Base-by-base conservation (phyloP, 2,329 filamentous ascomycete species). In the Alternaria hordeiaustralica region DNA sequence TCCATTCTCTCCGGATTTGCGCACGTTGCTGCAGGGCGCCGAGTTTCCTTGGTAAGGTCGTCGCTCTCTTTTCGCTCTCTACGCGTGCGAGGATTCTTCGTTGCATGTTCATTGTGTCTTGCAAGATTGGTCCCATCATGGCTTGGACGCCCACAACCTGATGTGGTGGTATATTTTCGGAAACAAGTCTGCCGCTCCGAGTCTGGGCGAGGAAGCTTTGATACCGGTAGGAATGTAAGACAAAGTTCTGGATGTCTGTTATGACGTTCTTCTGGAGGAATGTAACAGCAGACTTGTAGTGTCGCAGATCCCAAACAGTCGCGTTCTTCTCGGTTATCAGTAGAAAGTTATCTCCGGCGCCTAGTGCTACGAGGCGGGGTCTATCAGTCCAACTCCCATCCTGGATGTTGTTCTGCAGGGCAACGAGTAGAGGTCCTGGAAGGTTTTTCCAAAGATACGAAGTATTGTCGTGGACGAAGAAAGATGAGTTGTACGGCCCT, bases 391-490 rank as follows among this genome's bases (percentile, higher is more conserved):
- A 80, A 20, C 55, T 64, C 1, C 75, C 76, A 33, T 73, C 65
- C 23, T 69, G 67, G 58, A 79, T 77, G 20, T 74, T 71, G 1
- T 64, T 57, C 47, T 78, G 68, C 4, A 79, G 51, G 0, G 74
- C 72, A 2, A 59, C 28, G 9, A 77, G 66, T 0, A 80, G 66
- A 2, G 18, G 33, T 0, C 63, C 44, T 2, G 78, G 78, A 1
- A 80, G 67, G 25, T 74, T 77, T 66, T 76, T 73, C 78, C 78
- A 80, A 4, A 75, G 61, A 26, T 74, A 79, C 0, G 72, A 63
- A 4, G 66, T 53, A 3, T 58, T 62, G 59, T 79, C 78, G 55
- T 76, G 69, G 21, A 67, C 69, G 51, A 76, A 76, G 66, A 76
- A 80, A 6, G 76, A 79, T 2, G 65, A 20, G 56, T 78, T 79